Evolutionary conservation across 495 filamentous ascomycete genomes (phyloP), one percentile per base, ranked within the genome.

Genomic region (Hypoxylon fuscum): DNA sequence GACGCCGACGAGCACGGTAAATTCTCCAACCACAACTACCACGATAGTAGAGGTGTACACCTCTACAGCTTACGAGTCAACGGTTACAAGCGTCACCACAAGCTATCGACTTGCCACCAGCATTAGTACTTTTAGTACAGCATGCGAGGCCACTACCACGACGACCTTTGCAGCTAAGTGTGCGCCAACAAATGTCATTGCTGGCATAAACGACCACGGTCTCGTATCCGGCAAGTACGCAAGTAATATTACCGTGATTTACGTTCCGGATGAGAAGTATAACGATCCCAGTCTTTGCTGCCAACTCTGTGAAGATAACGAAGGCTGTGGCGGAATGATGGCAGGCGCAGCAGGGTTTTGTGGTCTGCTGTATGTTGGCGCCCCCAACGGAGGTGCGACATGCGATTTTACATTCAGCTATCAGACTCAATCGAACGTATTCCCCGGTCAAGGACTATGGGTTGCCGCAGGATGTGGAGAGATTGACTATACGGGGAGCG

Each of bases 271-370:
- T 18, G 59, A 57, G 11, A 40, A n/a, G 5, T 66, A 47, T 38
- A 21, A 61, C 4, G 63, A 72, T 15, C 44, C 54, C 2, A 62
- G 59, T 35, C 6, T 14, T 3, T 69, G 69, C 46, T 72, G 69
- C 46, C 66, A 72, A 54, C 18, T 66, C 9, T 72, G 69, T 32
- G 41, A 64, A 77, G 74, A 87, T 77, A 70, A 83, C 73, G 64
- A 80, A 72, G 74, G 82, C 74, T 77, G 84, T 79, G 64, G 81
- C 75, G 73, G 79, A 74, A 68, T 84, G 69, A 80, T 85, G 83
- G 59, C 81, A 75, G 77, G 84, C 79, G 77, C 82, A 79, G 66
- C 78, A 77, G 72, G 57, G 15, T 37, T 25, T 29, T 62, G 65
- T 52, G 54, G 73, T 45, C 43, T 69, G 34, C 59, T 59, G 65